phyloP scores from a whole-genome alignment of 345 rosid genomes.

The Lepidium africanum region DNA sequence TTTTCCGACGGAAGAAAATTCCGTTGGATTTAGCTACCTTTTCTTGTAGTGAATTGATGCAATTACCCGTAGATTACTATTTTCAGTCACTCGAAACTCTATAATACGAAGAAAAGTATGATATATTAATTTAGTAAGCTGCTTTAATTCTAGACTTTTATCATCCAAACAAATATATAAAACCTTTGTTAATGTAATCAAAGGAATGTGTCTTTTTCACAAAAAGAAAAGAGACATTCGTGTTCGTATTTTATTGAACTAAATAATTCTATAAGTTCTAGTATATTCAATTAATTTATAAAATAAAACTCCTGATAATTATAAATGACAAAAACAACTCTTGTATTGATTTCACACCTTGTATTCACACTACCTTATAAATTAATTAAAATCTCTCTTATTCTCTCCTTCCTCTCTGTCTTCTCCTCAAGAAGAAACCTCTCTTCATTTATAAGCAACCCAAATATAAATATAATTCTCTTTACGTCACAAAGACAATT shows the following conservation, averaged over 20 bases:
- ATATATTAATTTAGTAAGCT: neutral
- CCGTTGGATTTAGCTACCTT: too few relatives aligned
- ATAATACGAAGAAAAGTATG: neutral
- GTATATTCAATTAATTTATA: neutral
- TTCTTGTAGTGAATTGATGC: neutral
- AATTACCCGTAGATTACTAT: neutral
- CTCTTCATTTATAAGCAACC: slow-evolving; percentile 20
- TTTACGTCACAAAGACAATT: slow-evolving; percentile 8
- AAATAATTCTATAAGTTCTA: neutral
- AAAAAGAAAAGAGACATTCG: slow-evolving; percentile 4
- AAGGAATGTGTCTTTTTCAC: slow-evolving; percentile 16
- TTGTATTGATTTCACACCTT: slow-evolving; percentile 48
- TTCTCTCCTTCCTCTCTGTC: slow-evolving; percentile 18
- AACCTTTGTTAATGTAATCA: neutral
- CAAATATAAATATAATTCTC: neutral
- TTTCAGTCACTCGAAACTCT: neutral
- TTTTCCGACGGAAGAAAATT: too few relatives aligned
- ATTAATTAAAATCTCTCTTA: slow-evolving; percentile 23
- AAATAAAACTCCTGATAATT: neutral
- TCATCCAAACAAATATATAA: neutral
- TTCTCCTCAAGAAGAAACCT: neutral
- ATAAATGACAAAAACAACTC: slow-evolving; percentile 6
- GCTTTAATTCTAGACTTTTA: neutral
- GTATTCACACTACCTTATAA: slow-evolving; percentile 53
- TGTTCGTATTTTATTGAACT: neutral